Conservation (phyloP, 176 grass and related monocot genomes). For the Aegilops umbellulata region DNA sequence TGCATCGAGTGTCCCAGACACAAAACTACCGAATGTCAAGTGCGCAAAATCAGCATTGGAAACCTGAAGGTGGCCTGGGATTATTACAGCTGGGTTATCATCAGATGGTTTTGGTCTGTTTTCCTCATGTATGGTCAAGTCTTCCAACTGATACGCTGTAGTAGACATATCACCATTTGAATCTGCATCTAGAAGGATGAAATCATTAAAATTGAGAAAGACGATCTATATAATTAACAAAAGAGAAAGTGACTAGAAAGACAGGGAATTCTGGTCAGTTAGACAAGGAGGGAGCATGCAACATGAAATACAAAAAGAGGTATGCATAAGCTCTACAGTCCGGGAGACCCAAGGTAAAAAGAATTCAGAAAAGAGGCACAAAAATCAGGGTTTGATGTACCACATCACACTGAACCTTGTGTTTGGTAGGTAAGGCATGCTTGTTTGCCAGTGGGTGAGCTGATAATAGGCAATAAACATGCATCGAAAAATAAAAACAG, state of each 20-base stretch:
- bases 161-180: slow-evolving; percentile 37
- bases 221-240: neutral
- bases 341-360: neutral
- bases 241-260: neutral
- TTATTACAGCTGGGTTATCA: slow-evolving; percentile 72
- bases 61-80: slow-evolving; percentile 73
- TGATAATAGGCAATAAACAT: neutral
- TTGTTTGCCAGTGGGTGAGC: neutral
- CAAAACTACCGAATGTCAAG: slow-evolving; percentile 79
- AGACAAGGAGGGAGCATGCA: neutral
- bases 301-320: slow-evolving; percentile 17
- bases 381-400: neutral
- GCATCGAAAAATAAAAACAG: neutral
- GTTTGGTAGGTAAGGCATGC: neutral
- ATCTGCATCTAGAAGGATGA: slow-evolving; percentile 33
- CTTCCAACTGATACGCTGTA: slow-evolving; percentile 35
- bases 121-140: slow-evolving; percentile 49
- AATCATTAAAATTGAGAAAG: slow-evolving; percentile 3
- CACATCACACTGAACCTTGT: neutral
- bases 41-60: slow-evolving; percentile 63
- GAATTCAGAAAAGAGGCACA: neutral
- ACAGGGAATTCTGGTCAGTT: neutral
- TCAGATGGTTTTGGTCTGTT: slow-evolving; percentile 44
- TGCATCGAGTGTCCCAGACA: slow-evolving; percentile 64
- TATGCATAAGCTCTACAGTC: neutral